These are phyloP conservation scores for Brassica carinata DNA, from an alignment of 345 rosid species.

Conservation along the genomic window DNA sequence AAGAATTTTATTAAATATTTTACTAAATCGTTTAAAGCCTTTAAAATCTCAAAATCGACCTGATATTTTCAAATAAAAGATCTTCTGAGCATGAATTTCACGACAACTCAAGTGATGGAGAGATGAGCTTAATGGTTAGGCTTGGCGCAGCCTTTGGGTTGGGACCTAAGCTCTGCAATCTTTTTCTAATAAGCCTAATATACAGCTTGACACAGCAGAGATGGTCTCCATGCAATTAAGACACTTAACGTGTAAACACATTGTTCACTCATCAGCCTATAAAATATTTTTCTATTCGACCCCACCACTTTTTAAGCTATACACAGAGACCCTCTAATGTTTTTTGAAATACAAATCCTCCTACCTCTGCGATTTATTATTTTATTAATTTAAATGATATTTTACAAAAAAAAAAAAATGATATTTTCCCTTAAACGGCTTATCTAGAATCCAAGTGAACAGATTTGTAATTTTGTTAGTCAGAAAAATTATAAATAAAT, in stretches of 20 bases:
- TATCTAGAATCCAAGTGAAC: constrained; percentile 21
- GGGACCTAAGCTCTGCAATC: neutral
- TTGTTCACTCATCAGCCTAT: constrained; percentile 33
- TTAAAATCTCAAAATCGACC: neutral
- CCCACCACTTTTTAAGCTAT: constrained; percentile 3
- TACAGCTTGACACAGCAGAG: constrained; percentile 42
- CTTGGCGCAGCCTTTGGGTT: neutral
- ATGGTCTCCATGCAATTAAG: constrained; percentile 39
- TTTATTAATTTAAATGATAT: constrained; percentile 20
- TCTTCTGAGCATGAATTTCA: neutral
- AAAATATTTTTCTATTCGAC: constrained; percentile 35
- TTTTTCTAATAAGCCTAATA: neutral
- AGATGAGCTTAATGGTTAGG: neutral
- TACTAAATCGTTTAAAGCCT: too few relatives aligned
- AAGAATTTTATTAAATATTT: too few relatives aligned
- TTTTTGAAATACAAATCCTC: neutral
- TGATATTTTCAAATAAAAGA: neutral
- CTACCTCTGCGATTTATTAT: constrained; percentile 15
- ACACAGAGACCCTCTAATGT: neutral
- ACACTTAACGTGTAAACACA: constrained; percentile 40
- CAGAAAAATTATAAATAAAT: constrained; percentile 11
- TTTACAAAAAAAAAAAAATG: neutral
- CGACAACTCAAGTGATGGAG: constrained; percentile 1
- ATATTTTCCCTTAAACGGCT: constrained; percentile 19
- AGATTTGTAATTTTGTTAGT: neutral